phyloP scores from a whole-genome alignment of 768 basidiomycete species.

The Trametes elegans region DNA sequence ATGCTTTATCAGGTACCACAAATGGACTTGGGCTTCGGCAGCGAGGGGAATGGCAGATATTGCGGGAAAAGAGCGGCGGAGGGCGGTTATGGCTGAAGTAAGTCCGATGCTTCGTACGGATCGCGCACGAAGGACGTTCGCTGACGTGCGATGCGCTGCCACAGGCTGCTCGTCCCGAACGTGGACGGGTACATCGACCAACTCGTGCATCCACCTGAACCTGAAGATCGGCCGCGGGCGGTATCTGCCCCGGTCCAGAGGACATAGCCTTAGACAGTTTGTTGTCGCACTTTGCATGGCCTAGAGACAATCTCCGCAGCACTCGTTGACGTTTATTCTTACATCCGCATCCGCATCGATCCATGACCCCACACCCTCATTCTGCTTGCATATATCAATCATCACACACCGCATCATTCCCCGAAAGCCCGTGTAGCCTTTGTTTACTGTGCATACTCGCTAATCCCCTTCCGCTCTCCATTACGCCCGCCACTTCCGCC shows the following conservation, averaged over 20 bases:
- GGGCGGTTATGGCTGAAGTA: conserved; percentile 67
- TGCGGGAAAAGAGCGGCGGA: conserved; percentile 58
- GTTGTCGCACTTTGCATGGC: not conserved
- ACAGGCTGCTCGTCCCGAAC: conserved; percentile 21
- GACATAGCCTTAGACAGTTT: conserved; percentile 5
- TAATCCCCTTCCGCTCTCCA: not conserved
- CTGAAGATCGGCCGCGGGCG: conserved; percentile 5
- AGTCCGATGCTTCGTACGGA: conserved; percentile 18
- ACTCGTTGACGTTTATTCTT: too few relatives aligned
- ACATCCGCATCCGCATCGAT: not conserved
- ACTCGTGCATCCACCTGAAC: conserved; percentile 17
- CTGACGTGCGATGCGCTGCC: not conserved
- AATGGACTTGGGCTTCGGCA: conserved; percentile 27
- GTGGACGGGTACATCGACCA: conserved; percentile 22
- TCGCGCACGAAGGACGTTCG: not conserved
- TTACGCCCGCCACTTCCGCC: not conserved
- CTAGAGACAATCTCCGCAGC: conserved; percentile 3
- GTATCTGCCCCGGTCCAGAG: not conserved
- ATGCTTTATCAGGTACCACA: conserved; percentile 46
- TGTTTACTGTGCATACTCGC: not conserved
- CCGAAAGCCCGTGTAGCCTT: not conserved
- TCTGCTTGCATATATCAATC: not conserved
- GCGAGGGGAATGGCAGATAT: conserved; percentile 47
- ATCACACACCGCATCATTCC: too few relatives aligned
- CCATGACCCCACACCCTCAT: too few relatives aligned